A percentile compares a stretch with the other conserved stretches of the same genome.
These are phyloP conservation scores for Trichophyton benhamiae DNA, from an alignment of 2,329 filamentous ascomycete genomes.

Conservation along the genomic window DNA sequence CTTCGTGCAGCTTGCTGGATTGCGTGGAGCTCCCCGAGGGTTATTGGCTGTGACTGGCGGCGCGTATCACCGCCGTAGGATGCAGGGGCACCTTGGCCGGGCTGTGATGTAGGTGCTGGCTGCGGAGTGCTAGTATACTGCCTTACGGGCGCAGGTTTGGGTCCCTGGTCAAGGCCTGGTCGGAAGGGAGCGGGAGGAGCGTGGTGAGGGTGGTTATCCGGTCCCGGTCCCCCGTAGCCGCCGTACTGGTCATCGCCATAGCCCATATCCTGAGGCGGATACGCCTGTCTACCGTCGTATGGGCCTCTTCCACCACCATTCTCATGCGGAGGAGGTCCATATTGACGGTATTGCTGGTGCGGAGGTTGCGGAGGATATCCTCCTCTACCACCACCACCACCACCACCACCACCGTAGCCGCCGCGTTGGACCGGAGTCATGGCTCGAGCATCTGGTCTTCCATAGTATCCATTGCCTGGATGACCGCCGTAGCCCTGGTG, in stretches of 20 bases:
- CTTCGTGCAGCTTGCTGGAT: conserved; percentile 57
- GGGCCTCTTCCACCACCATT: neutral
- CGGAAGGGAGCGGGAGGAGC: conserved; percentile 39
- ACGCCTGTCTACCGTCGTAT: neutral
- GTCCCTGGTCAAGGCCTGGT: conserved; percentile 35
- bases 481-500: conserved; percentile 7
- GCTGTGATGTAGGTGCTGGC: conserved; percentile 23
- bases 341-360: neutral
- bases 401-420: neutral
- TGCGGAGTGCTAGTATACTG: conserved; percentile 38
- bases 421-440: conserved; percentile 9
- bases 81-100: conserved; percentile 3
- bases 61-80: neutral
- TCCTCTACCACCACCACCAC: neutral
- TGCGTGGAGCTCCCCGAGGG: conserved; percentile 62
- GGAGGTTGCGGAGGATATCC: neutral
- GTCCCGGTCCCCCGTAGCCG: conserved; percentile 33
- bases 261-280: conserved; percentile 9
- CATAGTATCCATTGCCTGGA: conserved; percentile 15
- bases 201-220: conserved; percentile 45
- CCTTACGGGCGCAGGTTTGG: conserved; percentile 41
- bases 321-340: conserved; percentile 2
- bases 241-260: conserved; percentile 7
- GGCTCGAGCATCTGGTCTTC: neutral
- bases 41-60: conserved; percentile 37